Evolutionary conservation across 2,329 filamentous ascomycete species (phyloP).

Genomic region (Sarocladiaceae sp.): DNA sequence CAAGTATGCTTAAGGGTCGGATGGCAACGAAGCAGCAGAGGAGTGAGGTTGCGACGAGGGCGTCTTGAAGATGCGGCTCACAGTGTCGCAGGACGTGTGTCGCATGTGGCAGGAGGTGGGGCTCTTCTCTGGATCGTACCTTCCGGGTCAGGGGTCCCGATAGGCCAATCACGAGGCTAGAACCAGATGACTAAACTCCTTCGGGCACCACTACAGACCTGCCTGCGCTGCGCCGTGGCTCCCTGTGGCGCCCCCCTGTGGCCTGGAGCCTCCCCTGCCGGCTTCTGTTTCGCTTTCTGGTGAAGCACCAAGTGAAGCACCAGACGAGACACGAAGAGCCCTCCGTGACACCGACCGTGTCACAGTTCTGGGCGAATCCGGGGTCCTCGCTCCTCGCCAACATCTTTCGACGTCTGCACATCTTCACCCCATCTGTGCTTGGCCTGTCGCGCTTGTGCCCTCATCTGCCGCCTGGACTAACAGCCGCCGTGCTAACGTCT

Average conservation of each 20-base stretch:
- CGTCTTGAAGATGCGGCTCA: slow-evolving; percentile 8
- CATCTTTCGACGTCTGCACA: no score
- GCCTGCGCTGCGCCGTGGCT: no score
- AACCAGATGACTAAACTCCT: slow-evolving; percentile 5
- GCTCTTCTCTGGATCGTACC: neutral
- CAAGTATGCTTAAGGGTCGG: neutral
- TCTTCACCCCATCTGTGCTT: no score
- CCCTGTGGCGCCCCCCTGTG: no score
- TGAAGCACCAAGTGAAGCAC: slow-evolving; percentile 7
- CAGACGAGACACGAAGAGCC: neutral
- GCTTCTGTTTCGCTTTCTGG: slow-evolving; percentile 7
- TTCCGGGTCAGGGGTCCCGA: slow-evolving; percentile 1
- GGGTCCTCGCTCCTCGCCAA: no score
- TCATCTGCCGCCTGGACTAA: neutral
- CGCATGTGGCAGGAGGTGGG: slow-evolving; percentile 6
- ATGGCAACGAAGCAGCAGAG: neutral
- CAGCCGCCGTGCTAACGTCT: slow-evolving; percentile 5
- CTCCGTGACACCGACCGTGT: neutral
- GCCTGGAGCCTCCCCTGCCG: neutral
- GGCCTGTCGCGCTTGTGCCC: slow-evolving; percentile 2
- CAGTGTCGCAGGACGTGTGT: slow-evolving; percentile 5
- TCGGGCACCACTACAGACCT: no score
- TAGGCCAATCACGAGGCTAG: neutral
- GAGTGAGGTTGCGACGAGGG: slow-evolving; percentile 2
- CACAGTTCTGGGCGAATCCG: no score